These are phyloP conservation scores for Guyanaporus albipodus DNA, from an alignment of 768 basidiomycete genomes.

Conservation along the genomic window DNA sequence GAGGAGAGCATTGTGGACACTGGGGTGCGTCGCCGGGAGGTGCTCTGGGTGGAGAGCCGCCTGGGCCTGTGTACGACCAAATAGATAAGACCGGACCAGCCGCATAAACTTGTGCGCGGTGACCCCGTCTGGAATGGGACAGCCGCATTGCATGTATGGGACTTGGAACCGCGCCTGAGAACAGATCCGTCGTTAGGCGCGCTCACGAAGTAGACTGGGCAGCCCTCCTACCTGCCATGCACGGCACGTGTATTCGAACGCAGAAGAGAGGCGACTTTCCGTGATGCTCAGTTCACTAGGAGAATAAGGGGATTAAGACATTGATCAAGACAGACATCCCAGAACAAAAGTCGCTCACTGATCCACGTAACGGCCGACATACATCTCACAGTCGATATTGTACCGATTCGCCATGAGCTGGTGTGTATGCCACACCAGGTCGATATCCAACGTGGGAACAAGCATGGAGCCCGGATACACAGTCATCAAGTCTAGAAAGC, in stretches of 20 bases:
- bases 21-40: conserved; percentile 51
- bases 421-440: conserved; percentile 74
- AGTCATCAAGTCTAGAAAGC: conserved; percentile 56
- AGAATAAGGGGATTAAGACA: background rate
- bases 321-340: no score
- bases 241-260: conserved; percentile 50
- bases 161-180: conserved; percentile 41
- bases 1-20: conserved; percentile 48
- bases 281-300: conserved; percentile 48
- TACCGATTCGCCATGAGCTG: conserved; percentile 53
- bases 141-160: conserved; percentile 59
- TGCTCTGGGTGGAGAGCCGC: conserved; percentile 34
- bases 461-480: conserved; percentile 40
- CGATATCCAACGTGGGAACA: conserved; percentile 70
- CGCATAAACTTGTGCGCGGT: conserved; percentile 42
- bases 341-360: conserved; percentile 40
- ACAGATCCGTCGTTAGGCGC: conserved; percentile 6
- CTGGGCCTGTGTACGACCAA: conserved; percentile 27
- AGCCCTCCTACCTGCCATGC: conserved; percentile 42
- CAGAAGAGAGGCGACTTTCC: conserved; percentile 40
- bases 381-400: conserved; percentile 37
- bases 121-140: conserved; percentile 45
- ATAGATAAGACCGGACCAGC: conserved; percentile 22
- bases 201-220: background rate
- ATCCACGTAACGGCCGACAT: conserved; percentile 46